These are phyloP conservation scores for Protomyces inouyei DNA, from an alignment of 1,139 yeast species.

Conservation along the genomic window DNA sequence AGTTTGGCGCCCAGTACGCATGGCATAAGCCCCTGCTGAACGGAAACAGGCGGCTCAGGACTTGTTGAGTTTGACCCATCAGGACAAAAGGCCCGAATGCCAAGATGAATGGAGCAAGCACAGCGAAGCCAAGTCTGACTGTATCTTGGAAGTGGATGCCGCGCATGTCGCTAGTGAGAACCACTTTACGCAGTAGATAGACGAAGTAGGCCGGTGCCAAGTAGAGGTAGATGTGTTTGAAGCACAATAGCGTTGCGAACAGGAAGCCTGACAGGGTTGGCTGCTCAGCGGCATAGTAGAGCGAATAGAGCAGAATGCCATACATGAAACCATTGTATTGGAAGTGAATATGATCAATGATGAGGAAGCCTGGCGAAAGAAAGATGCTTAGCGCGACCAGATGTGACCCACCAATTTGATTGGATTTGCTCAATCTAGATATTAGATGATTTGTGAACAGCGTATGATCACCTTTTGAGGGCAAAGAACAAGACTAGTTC, in stretches of 20 bases:
- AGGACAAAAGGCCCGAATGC: constrained; percentile 81
- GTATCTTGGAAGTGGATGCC: constrained; percentile 57
- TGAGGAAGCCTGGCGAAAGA: constrained; percentile 79
- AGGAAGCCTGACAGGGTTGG: constrained; percentile 64
- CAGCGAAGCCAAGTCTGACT: constrained; percentile 60
- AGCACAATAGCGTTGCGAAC: constrained; percentile 75
- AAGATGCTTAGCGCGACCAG: constrained; percentile 66
- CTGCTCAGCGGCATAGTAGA: constrained; percentile 57
- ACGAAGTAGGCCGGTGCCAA: constrained; percentile 92
- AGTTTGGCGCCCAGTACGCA: constrained; percentile 98
- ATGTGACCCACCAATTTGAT: background rate
- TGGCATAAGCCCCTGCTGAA: constrained; percentile 94
- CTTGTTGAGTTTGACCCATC: constrained; percentile 58
- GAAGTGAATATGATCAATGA: constrained; percentile 89
- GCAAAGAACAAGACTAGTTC: constrained; percentile 69
- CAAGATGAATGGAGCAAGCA: constrained; percentile 54
- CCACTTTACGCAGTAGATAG: constrained; percentile 66
- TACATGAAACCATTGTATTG: constrained; percentile 92
- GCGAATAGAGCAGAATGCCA: constrained; percentile 69
- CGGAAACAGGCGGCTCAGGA: constrained; percentile 73
- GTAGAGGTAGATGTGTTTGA: constrained; percentile 88
- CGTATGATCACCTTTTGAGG: constrained; percentile 55
- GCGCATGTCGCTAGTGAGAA: constrained; percentile 40
- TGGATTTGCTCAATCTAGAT: background rate
- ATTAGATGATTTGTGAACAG: background rate